Conservation (phyloP, 306 rosid species). For the Medicago truncatula region MtrunA17r5.0-ANR NC_053042.1:48900501-48901000, state of each 20-base stretch:
- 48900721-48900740: slow-evolving; percentile 33
- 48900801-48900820: slow-evolving; percentile 31
- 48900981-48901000: slow-evolving; percentile 7
- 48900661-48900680: not conserved
- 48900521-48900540: slow-evolving; percentile 21
- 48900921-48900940: slow-evolving; percentile 14
- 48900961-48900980: slow-evolving; percentile 26
- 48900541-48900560: slow-evolving; percentile 31
- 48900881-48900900: slow-evolving; percentile 20
- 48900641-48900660: not conserved
- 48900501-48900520: not conserved
- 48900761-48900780: slow-evolving; percentile 15
- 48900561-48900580: not conserved
- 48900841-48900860: slow-evolving; percentile 23
- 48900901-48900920: slow-evolving; percentile 1
- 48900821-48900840: slow-evolving; percentile 33
- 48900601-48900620: slow-evolving; percentile 20
- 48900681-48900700: not conserved
- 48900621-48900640: not conserved
- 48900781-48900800: slow-evolving; percentile 7
- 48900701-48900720: slow-evolving; percentile 3
- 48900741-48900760: slow-evolving; percentile 34
- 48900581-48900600: slow-evolving; percentile 15
- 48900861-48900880: slow-evolving; percentile 21
- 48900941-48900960: slow-evolving; percentile 32